Evolutionary conservation across 371 early-diverging fungal species (phyloP).

Genomic region (Mortierella sp.): DNA sequence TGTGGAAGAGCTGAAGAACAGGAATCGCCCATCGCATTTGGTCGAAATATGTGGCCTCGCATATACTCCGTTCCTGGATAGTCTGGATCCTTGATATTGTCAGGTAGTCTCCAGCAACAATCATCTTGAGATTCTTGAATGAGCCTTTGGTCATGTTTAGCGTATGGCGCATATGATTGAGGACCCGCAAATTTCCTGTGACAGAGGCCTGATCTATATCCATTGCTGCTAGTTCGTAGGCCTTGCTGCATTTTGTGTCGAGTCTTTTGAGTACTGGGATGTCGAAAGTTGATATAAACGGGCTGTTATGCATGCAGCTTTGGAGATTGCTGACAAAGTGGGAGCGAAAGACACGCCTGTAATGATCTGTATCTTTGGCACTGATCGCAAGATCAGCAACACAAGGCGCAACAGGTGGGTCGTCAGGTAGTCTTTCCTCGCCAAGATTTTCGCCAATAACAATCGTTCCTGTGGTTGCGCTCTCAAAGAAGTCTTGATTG

Average conservation of each 20-base stretch:
- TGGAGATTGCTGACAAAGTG: too few relatives aligned
- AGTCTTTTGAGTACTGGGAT: not conserved
- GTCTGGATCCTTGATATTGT: conserved; percentile 17
- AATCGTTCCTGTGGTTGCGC: conserved; percentile 14
- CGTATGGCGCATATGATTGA: not conserved
- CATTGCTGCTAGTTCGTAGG: conserved; percentile 7
- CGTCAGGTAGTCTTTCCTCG: not conserved
- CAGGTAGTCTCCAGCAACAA: conserved; percentile 26
- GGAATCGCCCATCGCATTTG: conserved; percentile 21
- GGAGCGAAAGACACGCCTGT: not conserved
- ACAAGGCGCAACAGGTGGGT: not conserved
- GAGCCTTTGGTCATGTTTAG: conserved; percentile 2
- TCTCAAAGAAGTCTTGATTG: conserved; percentile 18
- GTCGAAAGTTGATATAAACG: too few relatives aligned
- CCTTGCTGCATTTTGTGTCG: not conserved
- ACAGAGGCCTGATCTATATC: conserved; percentile 13
- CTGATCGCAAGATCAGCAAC: not conserved
- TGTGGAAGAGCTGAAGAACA: conserved; percentile 24
- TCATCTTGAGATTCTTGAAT: conserved; percentile 9
- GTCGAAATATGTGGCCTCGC: conserved; percentile 11
- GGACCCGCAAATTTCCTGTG: conserved; percentile 11
- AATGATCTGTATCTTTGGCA: not conserved
- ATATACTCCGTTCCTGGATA: conserved; percentile 6
- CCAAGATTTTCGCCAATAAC: conserved; percentile 5
- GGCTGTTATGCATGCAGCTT: too few relatives aligned